Base-by-base conservation (phyloP, 1,284 basidiomycete species). In the Schizophyllum amplum region DNA sequence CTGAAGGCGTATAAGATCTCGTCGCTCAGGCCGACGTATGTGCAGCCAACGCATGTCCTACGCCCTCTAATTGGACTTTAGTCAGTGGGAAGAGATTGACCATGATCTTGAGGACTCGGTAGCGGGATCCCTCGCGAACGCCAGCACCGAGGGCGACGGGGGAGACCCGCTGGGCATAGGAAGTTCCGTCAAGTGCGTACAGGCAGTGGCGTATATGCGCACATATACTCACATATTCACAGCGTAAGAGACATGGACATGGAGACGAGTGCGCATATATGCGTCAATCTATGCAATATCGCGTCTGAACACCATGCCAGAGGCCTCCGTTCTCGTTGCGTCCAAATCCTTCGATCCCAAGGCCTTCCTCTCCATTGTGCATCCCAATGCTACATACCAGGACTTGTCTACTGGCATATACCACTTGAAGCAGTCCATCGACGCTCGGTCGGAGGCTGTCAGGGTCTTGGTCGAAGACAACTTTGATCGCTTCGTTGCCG, bases 291-390 rank as follows among this genome's bases (percentile, higher is more conserved):
- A 27, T 48, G 23, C 24, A 47, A 46, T 52, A 52, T 6, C n/a
- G 49, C 42, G 53, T 54, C 54, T 21, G 21, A 25, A 58, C 61
- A 13, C 47, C 52, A 24, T 51, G 52, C 21, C 68, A 94, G 92
- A 88, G 73, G 83, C 90, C 4, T 76, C 89, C 4, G 86, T 94
- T 58, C 76, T 91, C 48, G 82, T 95, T 7, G 86, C 87, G 1
- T 96, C 93, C 53, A 99, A 99, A 71, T 84, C 91, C 1, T 99
- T 99, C 73, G 93, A 98, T 67, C 92, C 97, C 15, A 98, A 98
- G 68, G 80, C 83, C 0, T 99, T 98, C 69, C 80, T 99, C 24
- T 91, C 92, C 5, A 85, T 85, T 2, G 86, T 96, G 15, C 94
- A 99, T 67, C 97, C 97, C 1, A 93, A 98, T 67, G 97, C 96